Base-by-base conservation (phyloP, 805 yeast genomes). In the Candida sithepensis region DNA sequence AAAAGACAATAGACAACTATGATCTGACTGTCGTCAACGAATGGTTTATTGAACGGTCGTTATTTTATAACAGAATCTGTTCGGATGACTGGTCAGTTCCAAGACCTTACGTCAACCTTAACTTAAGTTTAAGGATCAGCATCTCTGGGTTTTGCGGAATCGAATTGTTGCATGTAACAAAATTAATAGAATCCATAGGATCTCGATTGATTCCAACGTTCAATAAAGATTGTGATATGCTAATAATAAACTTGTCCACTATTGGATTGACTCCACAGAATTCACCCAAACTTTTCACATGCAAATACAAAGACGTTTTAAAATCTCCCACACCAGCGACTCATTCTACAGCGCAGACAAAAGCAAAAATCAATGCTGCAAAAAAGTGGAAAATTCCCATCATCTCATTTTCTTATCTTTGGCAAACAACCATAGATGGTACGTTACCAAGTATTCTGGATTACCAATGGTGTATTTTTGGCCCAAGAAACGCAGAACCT, bases 341-440 rank as follows among this genome's bases (percentile, higher is more conserved):
- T 18, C 24, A 18, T 6, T 51, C 53, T 2, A 36, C 67, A 2
- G 60, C 70, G 8, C 71, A 83, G 1, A 72, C 84, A 3, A 75
- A 69, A 45, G 76, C 71, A 47, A 82, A 82, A 54, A 72, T 82
- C 41, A 66, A 68, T 43, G 85, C 85, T 28, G 82, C 85, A 1
- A 79, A 78, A 49, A 65, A 66, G 28, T 77, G 85, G 78, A 58
- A 64, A 26, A 73, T 81, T 12, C 87, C 88, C 0, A 74, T 82
- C n/a, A 75, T 79, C 0, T 74, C 85, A 0, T 49, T 76, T 2
- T 75, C 79, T 0, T 82, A 71, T 52, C 45, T 82, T 3, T 81
- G 84, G 78, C 80, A 79, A 52, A 62, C 72, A 7, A 57, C 77
- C 26, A 70, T 73, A 44, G 48, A 51, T 4, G 73, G 74, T 1